phyloP scores from a whole-genome alignment of 2,329 filamentous ascomycete species.

The Neonectria coccinea region DNA sequence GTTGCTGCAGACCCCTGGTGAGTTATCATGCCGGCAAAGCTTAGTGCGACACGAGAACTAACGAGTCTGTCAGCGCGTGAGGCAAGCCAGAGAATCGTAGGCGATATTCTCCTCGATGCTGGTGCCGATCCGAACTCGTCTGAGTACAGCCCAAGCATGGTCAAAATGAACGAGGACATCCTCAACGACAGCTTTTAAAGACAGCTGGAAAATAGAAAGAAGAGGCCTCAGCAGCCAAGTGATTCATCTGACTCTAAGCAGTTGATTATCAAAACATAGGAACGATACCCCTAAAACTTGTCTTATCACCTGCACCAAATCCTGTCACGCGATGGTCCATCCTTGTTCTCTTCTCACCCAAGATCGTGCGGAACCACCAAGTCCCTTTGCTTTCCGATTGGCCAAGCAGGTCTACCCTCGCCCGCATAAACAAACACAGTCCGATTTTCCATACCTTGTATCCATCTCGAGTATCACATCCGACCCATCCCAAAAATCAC shows the following conservation, averaged over 20 bases:
- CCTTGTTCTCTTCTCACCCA: conserved; percentile 1
- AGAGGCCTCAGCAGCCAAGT: background rate
- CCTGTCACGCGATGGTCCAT: background rate
- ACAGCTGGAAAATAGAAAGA: background rate
- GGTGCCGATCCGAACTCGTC: conserved; percentile 69
- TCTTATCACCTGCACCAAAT: background rate
- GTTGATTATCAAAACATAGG: conserved; percentile 13
- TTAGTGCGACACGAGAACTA: conserved; percentile 12
- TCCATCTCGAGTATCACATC: conserved; percentile 2
- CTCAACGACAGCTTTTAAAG: conserved; percentile 71
- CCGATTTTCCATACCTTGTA: background rate
- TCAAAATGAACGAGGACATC: conserved; percentile 73
- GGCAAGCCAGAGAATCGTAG: conserved; percentile 83
- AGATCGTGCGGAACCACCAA: background rate
- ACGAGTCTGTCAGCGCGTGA: conserved; percentile 70
- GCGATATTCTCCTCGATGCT: conserved; percentile 81
- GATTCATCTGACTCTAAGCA: conserved; percentile 6
- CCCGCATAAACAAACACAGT: background rate
- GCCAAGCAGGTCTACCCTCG: background rate
- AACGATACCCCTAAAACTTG: conserved; percentile 19
- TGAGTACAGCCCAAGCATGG: conserved; percentile 73
- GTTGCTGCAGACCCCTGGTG: conserved; percentile 83
- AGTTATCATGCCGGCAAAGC: conserved; percentile 41
- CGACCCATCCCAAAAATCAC: conserved; percentile 3
- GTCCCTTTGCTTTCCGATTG: background rate